Conservation (phyloP, 2,329 filamentous ascomycete genomes). For the Epicoccum sorghinum region DNA sequence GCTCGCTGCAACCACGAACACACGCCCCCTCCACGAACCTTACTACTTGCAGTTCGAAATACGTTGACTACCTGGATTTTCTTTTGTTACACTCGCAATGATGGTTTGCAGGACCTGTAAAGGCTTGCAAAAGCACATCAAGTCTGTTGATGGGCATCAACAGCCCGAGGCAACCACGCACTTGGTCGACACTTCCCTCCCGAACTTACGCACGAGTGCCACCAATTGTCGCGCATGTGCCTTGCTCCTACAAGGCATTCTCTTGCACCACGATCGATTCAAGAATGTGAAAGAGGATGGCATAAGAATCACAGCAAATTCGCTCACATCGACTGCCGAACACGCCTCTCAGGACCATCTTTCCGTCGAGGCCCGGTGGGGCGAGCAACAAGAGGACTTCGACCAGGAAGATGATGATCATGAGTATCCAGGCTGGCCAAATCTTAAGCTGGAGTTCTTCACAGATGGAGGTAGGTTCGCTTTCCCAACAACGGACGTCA, state of each 20-base stretch:
- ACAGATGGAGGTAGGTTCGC: slow-evolving; percentile 41
- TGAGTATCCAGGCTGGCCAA: slow-evolving; percentile 35
- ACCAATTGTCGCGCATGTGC: slow-evolving; percentile 41
- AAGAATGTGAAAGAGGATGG: slow-evolving; percentile 29
- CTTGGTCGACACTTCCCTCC: slow-evolving; percentile 39
- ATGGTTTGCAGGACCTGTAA: slow-evolving; percentile 38
- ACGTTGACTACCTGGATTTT: neutral
- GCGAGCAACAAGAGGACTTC: slow-evolving; percentile 22
- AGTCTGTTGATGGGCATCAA: slow-evolving; percentile 21
- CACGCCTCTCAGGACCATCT: slow-evolving; percentile 38
- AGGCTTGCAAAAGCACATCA: slow-evolving; percentile 41
- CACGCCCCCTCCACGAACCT: slow-evolving; percentile 5
- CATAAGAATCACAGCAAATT: slow-evolving; percentile 37
- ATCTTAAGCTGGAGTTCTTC: slow-evolving; percentile 46
- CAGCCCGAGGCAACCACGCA: slow-evolving; percentile 23
- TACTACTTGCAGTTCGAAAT: neutral
- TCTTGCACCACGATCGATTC: slow-evolving; percentile 42
- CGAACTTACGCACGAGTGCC: slow-evolving; percentile 37
- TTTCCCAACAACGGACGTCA: neutral
- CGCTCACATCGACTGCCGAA: slow-evolving; percentile 24
- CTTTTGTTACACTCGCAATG: slow-evolving; percentile 3
- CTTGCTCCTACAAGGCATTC: slow-evolving; percentile 40
- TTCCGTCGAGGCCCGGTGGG: slow-evolving; percentile 44
- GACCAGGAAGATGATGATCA: slow-evolving; percentile 27
- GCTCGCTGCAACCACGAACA: slow-evolving; percentile 9